Evolutionary conservation across 805 yeast genomes (phyloP).

Genomic region (Wickerhamiella spandovensis): DNA sequence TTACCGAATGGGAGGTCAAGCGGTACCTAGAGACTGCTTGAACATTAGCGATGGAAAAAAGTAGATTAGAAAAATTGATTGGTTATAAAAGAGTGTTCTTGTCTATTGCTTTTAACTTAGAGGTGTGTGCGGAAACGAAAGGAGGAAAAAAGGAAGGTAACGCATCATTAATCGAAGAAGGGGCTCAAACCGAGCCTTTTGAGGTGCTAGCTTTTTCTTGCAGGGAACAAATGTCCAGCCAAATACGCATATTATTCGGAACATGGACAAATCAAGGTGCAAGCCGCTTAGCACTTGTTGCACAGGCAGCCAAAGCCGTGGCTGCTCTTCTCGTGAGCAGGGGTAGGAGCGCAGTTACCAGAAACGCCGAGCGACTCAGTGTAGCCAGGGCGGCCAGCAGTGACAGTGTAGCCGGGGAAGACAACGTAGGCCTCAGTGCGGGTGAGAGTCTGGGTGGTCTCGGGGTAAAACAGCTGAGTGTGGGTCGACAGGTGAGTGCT

Average conservation of each 20-base stretch:
- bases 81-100: background rate
- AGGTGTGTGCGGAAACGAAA: background rate
- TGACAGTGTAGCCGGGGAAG: conserved; percentile 3
- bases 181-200: background rate
- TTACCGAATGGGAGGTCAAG: conserved; percentile 25
- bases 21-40: conserved; percentile 24
- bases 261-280: background rate
- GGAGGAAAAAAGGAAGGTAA: background rate
- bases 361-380: background rate
- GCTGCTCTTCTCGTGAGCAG: background rate
- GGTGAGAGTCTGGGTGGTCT: conserved; percentile 6
- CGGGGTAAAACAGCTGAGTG: conserved; percentile 7
- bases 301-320: background rate
- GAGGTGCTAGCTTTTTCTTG: background rate
- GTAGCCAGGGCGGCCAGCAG: background rate
- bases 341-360: background rate
- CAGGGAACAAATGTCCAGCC: background rate
- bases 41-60: no score
- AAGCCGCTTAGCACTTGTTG: background rate
- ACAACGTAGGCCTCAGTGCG: conserved; percentile 8
- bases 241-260: background rate
- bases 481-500: conserved; percentile 3
- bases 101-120: no score
- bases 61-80: no score
- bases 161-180: background rate